phyloP scores from a whole-genome alignment of 2,329 filamentous ascomycete species.

The Paracoccidioides brasiliensis region DNA sequence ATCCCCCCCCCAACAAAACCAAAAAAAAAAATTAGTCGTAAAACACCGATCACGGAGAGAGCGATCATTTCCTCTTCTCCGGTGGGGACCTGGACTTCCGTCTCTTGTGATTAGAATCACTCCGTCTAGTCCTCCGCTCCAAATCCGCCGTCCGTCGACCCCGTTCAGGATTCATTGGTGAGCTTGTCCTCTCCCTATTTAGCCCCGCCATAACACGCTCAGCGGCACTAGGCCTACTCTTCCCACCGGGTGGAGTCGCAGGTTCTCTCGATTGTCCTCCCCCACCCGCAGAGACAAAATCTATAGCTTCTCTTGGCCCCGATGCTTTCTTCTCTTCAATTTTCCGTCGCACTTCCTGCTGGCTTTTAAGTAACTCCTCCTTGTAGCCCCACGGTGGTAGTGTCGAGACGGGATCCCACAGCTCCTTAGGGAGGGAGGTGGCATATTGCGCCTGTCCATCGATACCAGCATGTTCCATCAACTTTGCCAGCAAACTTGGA shows the following conservation, averaged over 20 bases:
- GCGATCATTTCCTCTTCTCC: conserved; percentile 12
- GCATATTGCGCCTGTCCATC: conserved; percentile 41
- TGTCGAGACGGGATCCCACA: conserved; percentile 26
- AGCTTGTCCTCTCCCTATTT: conserved; percentile 10
- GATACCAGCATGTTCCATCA: conserved; percentile 47
- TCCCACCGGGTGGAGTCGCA: conserved; percentile 10
- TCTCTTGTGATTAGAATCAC: too few species aligned
- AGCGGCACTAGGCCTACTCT: conserved; percentile 11
- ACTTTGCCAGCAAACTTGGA: conserved; percentile 42
- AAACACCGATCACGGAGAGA: conserved; percentile 9
- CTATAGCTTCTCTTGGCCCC: conserved; percentile 26
- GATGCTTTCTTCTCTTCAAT: conserved; percentile 23
- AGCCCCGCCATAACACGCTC: conserved; percentile 17
- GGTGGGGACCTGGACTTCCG: conserved; percentile 10
- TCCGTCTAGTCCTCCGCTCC: conserved; percentile 5
- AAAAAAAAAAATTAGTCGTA: neutral
- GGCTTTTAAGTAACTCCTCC: conserved; percentile 32
- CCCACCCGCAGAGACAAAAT: conserved; percentile 24
- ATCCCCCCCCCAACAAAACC: neutral
- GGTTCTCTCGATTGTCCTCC: conserved; percentile 8
- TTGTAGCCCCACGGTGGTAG: conserved; percentile 35
- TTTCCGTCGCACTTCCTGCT: conserved; percentile 26
- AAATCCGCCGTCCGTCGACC: conserved; percentile 4
- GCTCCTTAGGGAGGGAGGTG: conserved; percentile 32
- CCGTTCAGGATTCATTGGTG: conserved; percentile 7